These are phyloP conservation scores for Penicillium parvum DNA, from an alignment of 495 filamentous ascomycete species.

Conservation along the genomic window DNA sequence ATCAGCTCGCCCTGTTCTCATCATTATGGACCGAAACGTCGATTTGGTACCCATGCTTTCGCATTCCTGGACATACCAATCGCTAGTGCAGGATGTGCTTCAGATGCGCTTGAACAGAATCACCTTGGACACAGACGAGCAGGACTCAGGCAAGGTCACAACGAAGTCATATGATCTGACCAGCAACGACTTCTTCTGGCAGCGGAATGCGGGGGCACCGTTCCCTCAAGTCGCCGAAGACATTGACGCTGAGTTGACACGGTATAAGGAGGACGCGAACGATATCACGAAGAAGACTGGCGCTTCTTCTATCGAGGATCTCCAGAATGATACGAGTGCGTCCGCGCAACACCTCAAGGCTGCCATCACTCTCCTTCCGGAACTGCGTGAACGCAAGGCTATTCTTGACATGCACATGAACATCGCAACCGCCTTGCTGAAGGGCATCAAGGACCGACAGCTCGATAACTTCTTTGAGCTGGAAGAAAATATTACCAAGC, in stretches of 20 bases:
- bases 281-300: slow-evolving; percentile 95
- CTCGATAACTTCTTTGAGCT: slow-evolving; percentile 95
- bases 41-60: slow-evolving; percentile 98
- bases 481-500: slow-evolving; percentile 90
- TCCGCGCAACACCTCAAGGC: slow-evolving; percentile 94
- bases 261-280: slow-evolving; percentile 92
- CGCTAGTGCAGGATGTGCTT: slow-evolving; percentile 89
- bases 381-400: slow-evolving; percentile 86
- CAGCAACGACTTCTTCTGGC: slow-evolving; percentile 96
- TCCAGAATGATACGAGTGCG: slow-evolving; percentile 82
- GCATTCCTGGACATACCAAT: slow-evolving; percentile 98
- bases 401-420: slow-evolving; percentile 99
- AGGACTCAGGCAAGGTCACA: slow-evolving; percentile 62
- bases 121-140: slow-evolving; percentile 81
- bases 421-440: slow-evolving; percentile 79
- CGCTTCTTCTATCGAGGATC: slow-evolving; percentile 85
- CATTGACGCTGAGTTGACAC: slow-evolving; percentile 85
- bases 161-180: slow-evolving; percentile 89
- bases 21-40: slow-evolving; percentile 91
- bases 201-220: slow-evolving; percentile 83
- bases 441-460: slow-evolving; percentile 90
- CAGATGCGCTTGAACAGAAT: slow-evolving; percentile 95
- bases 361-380: slow-evolving; percentile 87
- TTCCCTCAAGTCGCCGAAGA: slow-evolving; percentile 97
- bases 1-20: slow-evolving; percentile 72